Evolutionary conservation across 164 flowering plant species (phyloP).

Genomic region (Macadamia tetraphylla): DNA sequence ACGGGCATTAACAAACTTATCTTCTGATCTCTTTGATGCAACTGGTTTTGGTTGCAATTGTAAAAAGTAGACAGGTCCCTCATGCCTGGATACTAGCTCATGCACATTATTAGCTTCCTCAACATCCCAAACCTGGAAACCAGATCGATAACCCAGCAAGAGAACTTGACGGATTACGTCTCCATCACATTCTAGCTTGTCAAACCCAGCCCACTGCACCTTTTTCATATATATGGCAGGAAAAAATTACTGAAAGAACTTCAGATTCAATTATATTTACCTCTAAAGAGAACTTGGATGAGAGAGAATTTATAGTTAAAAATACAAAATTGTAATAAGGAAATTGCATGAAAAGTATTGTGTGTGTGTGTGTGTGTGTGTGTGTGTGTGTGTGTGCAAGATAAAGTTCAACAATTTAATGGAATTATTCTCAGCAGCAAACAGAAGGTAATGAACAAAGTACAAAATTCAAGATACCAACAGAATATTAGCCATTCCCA

Average conservation of each 20-base stretch:
- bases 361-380: too few species aligned
- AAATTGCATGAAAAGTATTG: too few species aligned
- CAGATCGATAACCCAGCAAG: conserved; percentile 61
- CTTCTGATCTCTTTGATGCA: conserved; percentile 32
- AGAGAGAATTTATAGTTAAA: too few species aligned
- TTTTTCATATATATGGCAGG: conserved; percentile 13
- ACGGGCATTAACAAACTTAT: conserved; percentile 50
- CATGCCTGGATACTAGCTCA: conserved; percentile 56
- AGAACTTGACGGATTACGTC: conserved; percentile 43
- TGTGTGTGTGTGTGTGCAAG: too few species aligned
- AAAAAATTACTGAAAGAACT: neutral
- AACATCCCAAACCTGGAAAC: conserved; percentile 91
- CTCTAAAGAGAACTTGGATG: too few species aligned
- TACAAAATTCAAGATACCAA: too few species aligned
- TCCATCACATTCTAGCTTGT: conserved; percentile 53
- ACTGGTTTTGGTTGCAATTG: conserved; percentile 61
- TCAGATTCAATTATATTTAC: neutral
- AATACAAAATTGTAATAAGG: too few species aligned
- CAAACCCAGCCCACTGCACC: conserved; percentile 89
- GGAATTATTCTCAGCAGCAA: too few species aligned
- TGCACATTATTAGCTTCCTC: conserved; percentile 67
- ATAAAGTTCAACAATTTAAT: too few species aligned
- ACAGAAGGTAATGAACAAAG: too few species aligned
- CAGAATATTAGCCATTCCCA: too few species aligned
- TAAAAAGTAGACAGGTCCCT: conserved; percentile 69